A percentile compares a stretch with the other conserved stretches of the same genome.
These are phyloP conservation scores for Fusarium bactridioides DNA, from an alignment of 2,329 filamentous ascomycete genomes.

Conservation along the genomic window DNA sequence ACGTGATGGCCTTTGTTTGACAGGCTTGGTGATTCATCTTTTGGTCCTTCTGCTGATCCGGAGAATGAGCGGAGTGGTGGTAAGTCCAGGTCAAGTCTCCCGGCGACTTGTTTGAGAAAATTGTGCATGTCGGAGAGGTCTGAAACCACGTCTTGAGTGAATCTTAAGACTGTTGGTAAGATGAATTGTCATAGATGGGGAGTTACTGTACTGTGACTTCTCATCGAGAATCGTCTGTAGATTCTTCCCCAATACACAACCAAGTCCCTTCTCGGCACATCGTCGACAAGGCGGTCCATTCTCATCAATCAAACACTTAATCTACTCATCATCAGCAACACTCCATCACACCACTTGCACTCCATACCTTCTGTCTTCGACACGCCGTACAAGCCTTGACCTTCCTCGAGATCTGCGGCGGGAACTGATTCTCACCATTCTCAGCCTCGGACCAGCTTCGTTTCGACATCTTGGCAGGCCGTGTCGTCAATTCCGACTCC, in stretches of 20 bases:
- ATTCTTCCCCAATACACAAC: constrained; percentile 49
- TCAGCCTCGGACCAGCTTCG: constrained; percentile 26
- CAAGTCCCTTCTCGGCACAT: constrained; percentile 46
- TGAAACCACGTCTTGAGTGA: constrained; percentile 4
- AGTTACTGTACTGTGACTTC: constrained; percentile 42
- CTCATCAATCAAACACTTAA: constrained; percentile 50
- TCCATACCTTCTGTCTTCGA: constrained; percentile 47
- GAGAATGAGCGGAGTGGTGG: constrained; percentile 15
- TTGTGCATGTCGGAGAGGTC: constrained; percentile 19
- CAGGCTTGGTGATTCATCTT: constrained; percentile 7
- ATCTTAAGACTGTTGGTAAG: not conserved
- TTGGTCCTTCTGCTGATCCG: not conserved
- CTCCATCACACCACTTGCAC: not conserved
- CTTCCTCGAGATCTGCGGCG: constrained; percentile 45
- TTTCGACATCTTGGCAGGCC: constrained; percentile 13
- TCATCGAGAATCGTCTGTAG: constrained; percentile 51
- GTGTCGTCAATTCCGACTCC: not conserved
- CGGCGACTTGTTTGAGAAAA: constrained; percentile 20
- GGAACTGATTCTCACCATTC: constrained; percentile 11
- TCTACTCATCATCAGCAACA: constrained; percentile 34
- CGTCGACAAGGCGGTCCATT: constrained; percentile 48
- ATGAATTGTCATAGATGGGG: not conserved
- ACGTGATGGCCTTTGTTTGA: constrained; percentile 20
- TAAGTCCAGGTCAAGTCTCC: constrained; percentile 14
- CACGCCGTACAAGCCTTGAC: constrained; percentile 50